Base-by-base conservation (phyloP, 2,329 filamentous ascomycete genomes). In the Pseudopithomyces chartarum region DNA sequence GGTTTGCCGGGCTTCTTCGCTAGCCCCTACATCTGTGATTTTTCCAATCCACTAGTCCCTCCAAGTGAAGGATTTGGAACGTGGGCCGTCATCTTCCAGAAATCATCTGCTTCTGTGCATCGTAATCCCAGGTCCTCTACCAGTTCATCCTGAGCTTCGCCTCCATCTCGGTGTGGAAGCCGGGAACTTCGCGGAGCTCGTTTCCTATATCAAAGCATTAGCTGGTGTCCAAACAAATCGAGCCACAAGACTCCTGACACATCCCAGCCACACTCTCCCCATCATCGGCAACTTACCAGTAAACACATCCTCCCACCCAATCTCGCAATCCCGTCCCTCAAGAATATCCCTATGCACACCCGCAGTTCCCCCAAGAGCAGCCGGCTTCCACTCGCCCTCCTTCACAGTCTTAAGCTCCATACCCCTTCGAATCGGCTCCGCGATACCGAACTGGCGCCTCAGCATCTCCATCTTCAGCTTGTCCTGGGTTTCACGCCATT, bases 261-360 rank as follows among this genome's bases (percentile, higher is more conserved):
- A 12, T 38, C 34, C n/a, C 5, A 6, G 12, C 12, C n/a, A 13
- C 7, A 34, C 34, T 36, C 34, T 13, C 13, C 34, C 15, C 5
- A 36, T 33, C 7, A n/a, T 29, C 26, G 26, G 26, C 8, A 32
- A 78, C 78, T 74, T 76, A 79, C 92, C 91, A 19, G 84, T 86
- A 74, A 89, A 98, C 19, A 99, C 87, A 81, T 98, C 95, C 83
- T 99, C 95, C 95, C 95, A 99, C 8, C 84, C 86, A 66, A 96
- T 82, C 69, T 85, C 89, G 26, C 84, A 80, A 75, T 98, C 95
- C 70, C 87, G 82, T 3, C 92, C 93, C 59, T 84, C 84, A 70
- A 99, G 80, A 61, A 99, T 92, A 75, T 98, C 94, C 81, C 92
- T 91, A 79, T 97, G 93, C 50, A 98, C 83, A 71, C 87, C 87